Conservation (phyloP, 2,329 filamentous ascomycete genomes). For the Penicillium psychrosexuale region DNA sequence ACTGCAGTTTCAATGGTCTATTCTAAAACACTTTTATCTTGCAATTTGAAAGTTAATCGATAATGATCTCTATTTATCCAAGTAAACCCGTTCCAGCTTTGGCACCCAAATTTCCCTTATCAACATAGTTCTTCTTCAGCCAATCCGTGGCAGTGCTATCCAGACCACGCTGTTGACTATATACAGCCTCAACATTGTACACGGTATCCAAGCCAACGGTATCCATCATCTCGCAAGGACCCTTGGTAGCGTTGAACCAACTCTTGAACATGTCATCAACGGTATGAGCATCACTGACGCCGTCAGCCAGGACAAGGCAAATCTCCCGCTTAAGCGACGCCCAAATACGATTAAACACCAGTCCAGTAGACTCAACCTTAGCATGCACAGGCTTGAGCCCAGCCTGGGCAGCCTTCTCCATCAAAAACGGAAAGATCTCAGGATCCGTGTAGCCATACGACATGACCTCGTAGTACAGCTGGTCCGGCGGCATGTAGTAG, state of each 20-base stretch:
- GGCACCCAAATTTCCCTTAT: constrained; percentile 19
- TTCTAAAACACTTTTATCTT: not conserved
- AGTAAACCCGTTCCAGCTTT: constrained; percentile 17
- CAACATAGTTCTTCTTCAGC: constrained; percentile 19
- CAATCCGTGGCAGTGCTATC: constrained; percentile 15
- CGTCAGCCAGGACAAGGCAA: constrained; percentile 18
- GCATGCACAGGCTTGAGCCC: constrained; percentile 19
- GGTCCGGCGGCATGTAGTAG: constrained; percentile 24
- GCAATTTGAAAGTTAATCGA: not conserved
- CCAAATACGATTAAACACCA: constrained; percentile 22
- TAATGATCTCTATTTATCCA: not conserved
- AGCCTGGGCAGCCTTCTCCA: constrained; percentile 16
- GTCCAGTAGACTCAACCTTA: constrained; percentile 14
- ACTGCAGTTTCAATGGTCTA: not conserved
- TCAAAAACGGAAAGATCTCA: constrained; percentile 18
- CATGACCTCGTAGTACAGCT: constrained; percentile 19
- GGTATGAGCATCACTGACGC: constrained; percentile 15
- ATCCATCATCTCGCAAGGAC: constrained; percentile 24
- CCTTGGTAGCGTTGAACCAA: constrained; percentile 20
- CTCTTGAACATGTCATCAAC: constrained; percentile 23
- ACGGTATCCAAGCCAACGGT: constrained; percentile 25
- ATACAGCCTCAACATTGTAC: constrained; percentile 21
- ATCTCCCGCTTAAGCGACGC: constrained; percentile 19
- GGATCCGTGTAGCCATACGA: constrained; percentile 19
- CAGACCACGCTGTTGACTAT: constrained; percentile 8